Evolutionary conservation across 495 filamentous ascomycete species (phyloP), one percentile per base, ranked within the genome.

Genomic region (Hypomontagnella submonticulosa): DNA sequence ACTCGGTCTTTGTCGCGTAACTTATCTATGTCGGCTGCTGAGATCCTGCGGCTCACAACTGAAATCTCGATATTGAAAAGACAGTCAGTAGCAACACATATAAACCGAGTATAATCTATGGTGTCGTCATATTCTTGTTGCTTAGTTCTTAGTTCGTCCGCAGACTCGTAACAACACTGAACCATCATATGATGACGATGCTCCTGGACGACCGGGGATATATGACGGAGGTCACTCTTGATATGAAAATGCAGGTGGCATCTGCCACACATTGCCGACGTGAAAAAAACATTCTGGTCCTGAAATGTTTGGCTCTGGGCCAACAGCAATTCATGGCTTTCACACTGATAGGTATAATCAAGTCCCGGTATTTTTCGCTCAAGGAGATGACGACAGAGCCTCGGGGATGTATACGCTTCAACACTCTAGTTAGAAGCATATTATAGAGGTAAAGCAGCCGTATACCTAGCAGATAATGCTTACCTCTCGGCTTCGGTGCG

Each of bases 11-110:
- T 73, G 64, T 93, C 85, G 4, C 76, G 84, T 46, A 95, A 73
- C 12, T 87, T 72, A 1, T 74, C 58, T 0, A 90, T 71, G n/a
- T 62, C 55, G 4, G 18, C 27, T 10, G 23, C 13, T 1, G 41
- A 42, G 9, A 74, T 57, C 32, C 54, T 70, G 1, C 86, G 86
- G 4, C 80, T 80, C 42, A 80, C 74, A 10, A 88, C 75, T 12
- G 80, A 78, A 43, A 93, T 77, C 1, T 76, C 76, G n/a, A 90
- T 74, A 43, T 75, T 76, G 16, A 83, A 81, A 1, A 81, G 71
- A 63, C 90, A 92, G 19, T 75, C 71, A 12, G 76, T 63, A 13
- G 82, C 76, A 0, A 87, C 87, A 73, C 92, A 96, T 58, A 77
- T 75, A 70, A 88, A 93, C 30, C 71, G 59, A 12, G 69, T 63